phyloP scores from a whole-genome alignment of 2,329 filamentous ascomycete species.

The Pseudogymnoascus sp. region DNA sequence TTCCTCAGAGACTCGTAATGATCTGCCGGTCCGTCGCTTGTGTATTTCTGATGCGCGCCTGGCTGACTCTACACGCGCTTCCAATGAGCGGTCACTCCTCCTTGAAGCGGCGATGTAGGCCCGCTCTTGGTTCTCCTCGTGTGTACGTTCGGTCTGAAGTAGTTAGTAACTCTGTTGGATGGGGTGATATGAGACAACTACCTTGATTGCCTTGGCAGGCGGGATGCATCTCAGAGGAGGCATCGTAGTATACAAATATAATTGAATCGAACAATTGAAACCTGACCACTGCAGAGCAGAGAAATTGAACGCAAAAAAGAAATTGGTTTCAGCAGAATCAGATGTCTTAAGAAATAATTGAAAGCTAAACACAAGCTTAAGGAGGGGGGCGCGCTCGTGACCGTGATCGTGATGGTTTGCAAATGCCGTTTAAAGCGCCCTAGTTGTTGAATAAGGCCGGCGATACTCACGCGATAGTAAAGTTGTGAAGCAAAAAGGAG shows the following conservation, averaged over 20 bases:
- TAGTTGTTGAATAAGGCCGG: not conserved
- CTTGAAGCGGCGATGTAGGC: constrained; percentile 89
- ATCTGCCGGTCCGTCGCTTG: constrained; percentile 76
- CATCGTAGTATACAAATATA: constrained; percentile 17
- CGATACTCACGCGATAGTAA: not conserved
- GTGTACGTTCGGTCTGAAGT: constrained; percentile 59
- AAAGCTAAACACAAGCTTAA: not conserved
- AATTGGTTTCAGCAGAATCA: not conserved
- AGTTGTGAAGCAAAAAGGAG: not conserved
- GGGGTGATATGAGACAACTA: constrained; percentile 6
- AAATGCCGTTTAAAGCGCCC: not conserved
- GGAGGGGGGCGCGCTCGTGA: not conserved
- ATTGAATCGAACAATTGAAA: not conserved
- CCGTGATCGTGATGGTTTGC: not conserved
- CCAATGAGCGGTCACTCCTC: constrained; percentile 74
- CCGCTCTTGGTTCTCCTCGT: constrained; percentile 76
- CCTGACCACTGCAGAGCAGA: not conserved
- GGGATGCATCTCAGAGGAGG: constrained; percentile 25
- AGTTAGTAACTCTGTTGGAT: constrained; percentile 17
- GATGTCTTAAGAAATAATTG: not conserved
- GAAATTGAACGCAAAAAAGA: not conserved
- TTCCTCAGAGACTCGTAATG: constrained; percentile 71
- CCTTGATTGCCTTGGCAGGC: constrained; percentile 31
- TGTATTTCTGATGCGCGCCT: constrained; percentile 84
- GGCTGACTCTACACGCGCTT: constrained; percentile 82